phyloP scores from a whole-genome alignment of 768 basidiomycete genomes.

The Pisolithus sp. region DNA sequence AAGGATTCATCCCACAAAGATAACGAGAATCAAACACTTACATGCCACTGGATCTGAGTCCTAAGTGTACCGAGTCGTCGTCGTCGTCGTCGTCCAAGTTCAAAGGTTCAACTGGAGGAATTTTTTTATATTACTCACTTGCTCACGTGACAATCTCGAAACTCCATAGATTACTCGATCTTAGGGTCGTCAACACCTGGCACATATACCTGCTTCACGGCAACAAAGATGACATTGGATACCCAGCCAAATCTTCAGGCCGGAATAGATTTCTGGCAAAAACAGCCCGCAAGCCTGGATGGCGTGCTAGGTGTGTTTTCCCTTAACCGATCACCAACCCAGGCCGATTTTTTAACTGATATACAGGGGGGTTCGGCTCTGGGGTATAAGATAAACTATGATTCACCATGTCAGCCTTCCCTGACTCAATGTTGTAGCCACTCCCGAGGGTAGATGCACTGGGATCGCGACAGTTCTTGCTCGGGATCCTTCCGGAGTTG shows the following conservation, averaged over 20 bases:
- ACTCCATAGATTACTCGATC: background rate
- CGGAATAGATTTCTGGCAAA: slow-evolving; percentile 83
- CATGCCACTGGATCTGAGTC: background rate
- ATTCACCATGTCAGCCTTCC: background rate
- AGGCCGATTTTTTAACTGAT: slow-evolving; percentile 19
- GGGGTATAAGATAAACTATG: slow-evolving; percentile 29
- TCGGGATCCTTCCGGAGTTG: slow-evolving; percentile 75
- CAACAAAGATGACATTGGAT: background rate
- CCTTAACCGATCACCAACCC: slow-evolving; percentile 14
- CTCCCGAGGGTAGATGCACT: slow-evolving; percentile 88
- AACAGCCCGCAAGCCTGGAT: slow-evolving; percentile 74
- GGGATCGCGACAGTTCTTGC: slow-evolving; percentile 82
- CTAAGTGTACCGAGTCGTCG: background rate
- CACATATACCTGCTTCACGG: too few species aligned
- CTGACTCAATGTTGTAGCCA: slow-evolving; percentile 41
- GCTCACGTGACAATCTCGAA: background rate
- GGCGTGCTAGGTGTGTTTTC: slow-evolving; percentile 69
- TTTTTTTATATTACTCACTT: background rate
- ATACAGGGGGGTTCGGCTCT: slow-evolving; percentile 48
- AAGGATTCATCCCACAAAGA: slow-evolving; percentile 17
- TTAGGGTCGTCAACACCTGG: too few species aligned
- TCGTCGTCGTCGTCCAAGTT: background rate
- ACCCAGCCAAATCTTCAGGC: slow-evolving; percentile 45
- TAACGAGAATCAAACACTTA: background rate
- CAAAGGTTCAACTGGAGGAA: background rate